Conservation (phyloP, 306 rosid species). For the Castanospermum australe region DNA sequence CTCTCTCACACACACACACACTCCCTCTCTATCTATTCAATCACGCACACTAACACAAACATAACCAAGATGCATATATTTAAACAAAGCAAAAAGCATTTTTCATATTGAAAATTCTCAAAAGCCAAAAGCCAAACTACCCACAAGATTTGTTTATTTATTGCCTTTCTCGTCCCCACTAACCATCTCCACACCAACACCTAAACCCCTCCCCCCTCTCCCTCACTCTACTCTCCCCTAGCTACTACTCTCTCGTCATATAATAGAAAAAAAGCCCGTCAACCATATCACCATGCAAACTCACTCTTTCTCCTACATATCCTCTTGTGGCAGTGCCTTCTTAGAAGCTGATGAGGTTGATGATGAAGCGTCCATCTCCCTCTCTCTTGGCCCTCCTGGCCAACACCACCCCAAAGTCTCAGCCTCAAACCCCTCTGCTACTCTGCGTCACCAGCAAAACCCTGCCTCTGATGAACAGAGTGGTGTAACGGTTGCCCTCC, state of each 20-base stretch:
- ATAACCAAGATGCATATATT: background rate
- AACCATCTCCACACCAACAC: slow-evolving; percentile 29
- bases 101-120: background rate
- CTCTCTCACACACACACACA: background rate
- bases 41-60: background rate
- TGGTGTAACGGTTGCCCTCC: slow-evolving; percentile 84
- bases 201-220: slow-evolving; percentile 19
- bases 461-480: slow-evolving; percentile 33
- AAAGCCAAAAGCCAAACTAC: slow-evolving; percentile 10
- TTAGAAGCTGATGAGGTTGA: slow-evolving; percentile 35
- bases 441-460: slow-evolving; percentile 24
- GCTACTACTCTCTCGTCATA: background rate
- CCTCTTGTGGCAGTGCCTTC: slow-evolving; percentile 33
- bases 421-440: slow-evolving; percentile 29
- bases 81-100: background rate
- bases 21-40: background rate
- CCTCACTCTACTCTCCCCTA: background rate
- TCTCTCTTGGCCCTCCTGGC: slow-evolving; percentile 82
- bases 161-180: slow-evolving; percentile 42
- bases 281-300: slow-evolving; percentile 60
- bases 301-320: slow-evolving; percentile 40
- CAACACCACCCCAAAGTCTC: slow-evolving; percentile 37
- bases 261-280: slow-evolving; percentile 13
- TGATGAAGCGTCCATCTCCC: slow-evolving; percentile 70
- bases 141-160: slow-evolving; percentile 40